These are phyloP conservation scores for Sugiyamaella grinbergsii DNA, from an alignment of 1,139 yeast genomes.

Conservation along the genomic window DNA sequence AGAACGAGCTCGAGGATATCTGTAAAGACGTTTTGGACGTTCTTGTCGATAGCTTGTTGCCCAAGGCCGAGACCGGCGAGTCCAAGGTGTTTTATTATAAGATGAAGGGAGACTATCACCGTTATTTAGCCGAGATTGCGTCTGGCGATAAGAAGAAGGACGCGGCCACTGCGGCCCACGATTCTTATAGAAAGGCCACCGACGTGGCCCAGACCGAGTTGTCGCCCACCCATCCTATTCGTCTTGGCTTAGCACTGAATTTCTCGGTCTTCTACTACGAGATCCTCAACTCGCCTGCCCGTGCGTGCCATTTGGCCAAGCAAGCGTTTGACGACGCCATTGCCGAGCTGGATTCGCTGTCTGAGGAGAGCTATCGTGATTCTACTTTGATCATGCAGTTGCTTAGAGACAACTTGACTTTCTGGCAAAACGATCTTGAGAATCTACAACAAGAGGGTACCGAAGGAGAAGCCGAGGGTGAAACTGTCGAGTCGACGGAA, in stretches of 20 bases:
- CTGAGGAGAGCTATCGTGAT: constrained; percentile 98
- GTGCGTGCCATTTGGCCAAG: constrained; percentile 98
- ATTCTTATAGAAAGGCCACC: constrained; percentile 94
- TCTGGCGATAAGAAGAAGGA: constrained; percentile 89
- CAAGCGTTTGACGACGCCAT: constrained; percentile 99
- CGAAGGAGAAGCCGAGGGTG: constrained; percentile 55
- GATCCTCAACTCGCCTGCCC: constrained; percentile 96
- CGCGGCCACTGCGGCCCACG: constrained; percentile 92
- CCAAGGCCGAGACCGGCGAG: constrained; percentile 96
- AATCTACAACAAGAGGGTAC: constrained; percentile 56
- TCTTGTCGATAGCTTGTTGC: constrained; percentile 84
- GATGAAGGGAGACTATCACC: constrained; percentile 99
- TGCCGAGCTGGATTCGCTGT: constrained; percentile 96
- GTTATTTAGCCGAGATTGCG: constrained; percentile 98
- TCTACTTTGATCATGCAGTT: constrained; percentile 98
- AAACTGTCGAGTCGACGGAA: constrained; percentile 39
- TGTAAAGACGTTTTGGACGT: constrained; percentile 93
- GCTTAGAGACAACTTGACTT: constrained; percentile 96
- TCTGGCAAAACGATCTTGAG: constrained; percentile 96
- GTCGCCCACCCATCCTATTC: constrained; percentile 98
- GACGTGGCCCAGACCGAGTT: constrained; percentile 97
- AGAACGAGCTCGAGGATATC: constrained; percentile 88
- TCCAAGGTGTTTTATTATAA: constrained; percentile 97
- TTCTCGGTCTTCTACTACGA: constrained; percentile 98
- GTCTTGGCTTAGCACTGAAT: constrained; percentile 96